A percentile compares a stretch with the other conserved stretches of the same genome.
These are phyloP conservation scores for Talaromyces borbonicus DNA, from an alignment of 495 filamentous ascomycete species.

Conservation along the genomic window DNA sequence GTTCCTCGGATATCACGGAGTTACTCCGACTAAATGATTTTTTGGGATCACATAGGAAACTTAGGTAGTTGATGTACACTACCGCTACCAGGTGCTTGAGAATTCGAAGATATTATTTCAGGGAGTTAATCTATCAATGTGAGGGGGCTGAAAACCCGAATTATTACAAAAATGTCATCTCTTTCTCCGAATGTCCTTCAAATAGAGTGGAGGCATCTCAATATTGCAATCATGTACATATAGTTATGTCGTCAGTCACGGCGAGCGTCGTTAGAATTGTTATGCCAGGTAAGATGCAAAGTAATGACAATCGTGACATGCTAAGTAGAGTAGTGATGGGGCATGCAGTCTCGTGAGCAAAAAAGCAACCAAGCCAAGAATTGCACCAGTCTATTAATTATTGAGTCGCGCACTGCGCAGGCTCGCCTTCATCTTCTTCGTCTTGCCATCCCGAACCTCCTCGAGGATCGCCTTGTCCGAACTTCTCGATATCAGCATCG, in stretches of 20 bases:
- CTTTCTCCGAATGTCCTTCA: not conserved
- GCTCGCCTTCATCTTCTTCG: conserved; percentile 47
- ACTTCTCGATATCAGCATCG: conserved; percentile 71
- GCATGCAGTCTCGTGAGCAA: not conserved
- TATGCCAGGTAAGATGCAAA: not conserved
- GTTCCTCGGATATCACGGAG: conserved; percentile 3
- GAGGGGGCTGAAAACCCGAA: too few relatives aligned
- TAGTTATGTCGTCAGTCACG: not conserved
- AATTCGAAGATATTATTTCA: too few relatives aligned
- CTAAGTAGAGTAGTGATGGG: not conserved
- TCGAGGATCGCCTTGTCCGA: conserved; percentile 59
- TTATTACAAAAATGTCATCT: too few relatives aligned
- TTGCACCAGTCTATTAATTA: conserved; percentile 31
- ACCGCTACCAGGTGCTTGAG: too few relatives aligned
- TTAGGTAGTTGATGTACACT: too few relatives aligned
- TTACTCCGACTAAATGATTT: conserved; percentile 6
- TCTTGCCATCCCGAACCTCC: conserved; percentile 76
- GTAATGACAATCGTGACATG: not conserved
- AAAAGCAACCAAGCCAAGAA: not conserved
- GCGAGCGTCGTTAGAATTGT: not conserved
- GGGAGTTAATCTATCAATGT: too few relatives aligned
- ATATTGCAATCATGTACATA: not conserved
- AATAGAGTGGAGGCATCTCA: not conserved
- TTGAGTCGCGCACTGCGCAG: conserved; percentile 77
- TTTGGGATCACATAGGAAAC: too few relatives aligned